phyloP scores from a whole-genome alignment of 345 rosid genomes.

The Heritiera fomes region DNA sequence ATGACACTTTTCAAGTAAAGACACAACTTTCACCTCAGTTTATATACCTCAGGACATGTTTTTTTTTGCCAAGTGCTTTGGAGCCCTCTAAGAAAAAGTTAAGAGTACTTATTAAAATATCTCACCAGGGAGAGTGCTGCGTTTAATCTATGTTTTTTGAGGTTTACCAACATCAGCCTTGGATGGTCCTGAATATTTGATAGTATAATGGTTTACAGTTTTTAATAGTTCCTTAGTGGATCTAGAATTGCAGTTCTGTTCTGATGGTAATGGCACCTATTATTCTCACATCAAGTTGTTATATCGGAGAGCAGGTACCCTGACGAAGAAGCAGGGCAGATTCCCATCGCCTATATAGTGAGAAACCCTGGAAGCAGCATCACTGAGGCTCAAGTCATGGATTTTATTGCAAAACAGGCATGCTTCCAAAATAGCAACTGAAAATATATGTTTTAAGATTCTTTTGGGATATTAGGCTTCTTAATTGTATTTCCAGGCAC shows the following conservation, averaged over 20 bases:
- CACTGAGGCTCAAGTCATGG: constrained; percentile 63
- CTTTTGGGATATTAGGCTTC: neutral
- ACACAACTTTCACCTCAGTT: neutral
- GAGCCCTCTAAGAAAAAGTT: neutral
- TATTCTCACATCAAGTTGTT: neutral
- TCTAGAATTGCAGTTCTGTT: neutral
- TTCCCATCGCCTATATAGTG: constrained; percentile 97
- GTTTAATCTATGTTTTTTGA: no score
- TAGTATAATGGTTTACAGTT: neutral
- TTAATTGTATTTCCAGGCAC: neutral
- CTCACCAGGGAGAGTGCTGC: no score
- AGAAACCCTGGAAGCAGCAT: constrained; percentile 68
- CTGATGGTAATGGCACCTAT: neutral
- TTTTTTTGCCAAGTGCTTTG: neutral
- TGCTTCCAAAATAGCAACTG: neutral
- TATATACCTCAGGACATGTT: neutral
- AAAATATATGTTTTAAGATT: neutral
- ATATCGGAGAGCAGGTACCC: constrained; percentile 58
- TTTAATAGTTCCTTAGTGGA: neutral
- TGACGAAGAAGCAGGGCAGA: constrained; percentile 92
- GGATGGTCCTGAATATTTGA: no score
- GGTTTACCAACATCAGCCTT: no score
- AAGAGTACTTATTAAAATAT: no score
- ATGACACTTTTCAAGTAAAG: neutral
- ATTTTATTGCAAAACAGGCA: constrained; percentile 77